Evolutionary conservation across 192 early-diverging fungal genomes (phyloP).

Genomic region (Coemansia sp.): DNA sequence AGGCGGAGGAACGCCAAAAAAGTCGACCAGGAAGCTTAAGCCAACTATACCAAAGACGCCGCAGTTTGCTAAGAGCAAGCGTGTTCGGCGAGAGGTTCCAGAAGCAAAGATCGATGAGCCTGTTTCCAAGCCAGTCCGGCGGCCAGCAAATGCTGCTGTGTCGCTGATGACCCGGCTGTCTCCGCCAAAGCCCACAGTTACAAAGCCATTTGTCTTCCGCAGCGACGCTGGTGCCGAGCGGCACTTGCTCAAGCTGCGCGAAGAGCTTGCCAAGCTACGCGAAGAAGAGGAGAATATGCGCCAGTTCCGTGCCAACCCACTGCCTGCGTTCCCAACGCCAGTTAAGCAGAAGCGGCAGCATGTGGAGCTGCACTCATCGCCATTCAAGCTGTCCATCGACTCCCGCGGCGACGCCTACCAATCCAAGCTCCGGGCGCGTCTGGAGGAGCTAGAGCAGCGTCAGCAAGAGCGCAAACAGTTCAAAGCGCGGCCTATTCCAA

Average conservation of each 20-base stretch:
- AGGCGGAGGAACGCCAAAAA: not conserved
- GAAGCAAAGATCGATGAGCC: conserved; percentile 1
- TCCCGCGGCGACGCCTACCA: conserved; percentile 54
- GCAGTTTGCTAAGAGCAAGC: conserved; percentile 48
- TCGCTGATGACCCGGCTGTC: conserved; percentile 4
- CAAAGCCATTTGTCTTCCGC: conserved; percentile 58
- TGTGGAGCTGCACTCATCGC: conserved; percentile 55
- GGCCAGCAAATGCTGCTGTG: not conserved
- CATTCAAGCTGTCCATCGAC: conserved; percentile 63
- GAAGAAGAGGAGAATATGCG: conserved; percentile 48
- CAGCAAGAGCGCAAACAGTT: conserved; percentile 52
- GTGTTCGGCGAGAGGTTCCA: conserved; percentile 19
- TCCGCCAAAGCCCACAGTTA: conserved; percentile 39
- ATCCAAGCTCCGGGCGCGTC: conserved; percentile 39
- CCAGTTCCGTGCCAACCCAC: conserved; percentile 58
- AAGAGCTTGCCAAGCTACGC: conserved; percentile 50
- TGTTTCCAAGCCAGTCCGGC: conserved; percentile 4
- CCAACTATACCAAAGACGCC: conserved; percentile 46
- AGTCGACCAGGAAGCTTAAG: conserved; percentile 13
- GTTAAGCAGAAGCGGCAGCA: conserved; percentile 40
- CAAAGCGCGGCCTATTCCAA: conserved; percentile 58
- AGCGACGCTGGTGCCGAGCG: conserved; percentile 61
- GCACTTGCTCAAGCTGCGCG: conserved; percentile 59
- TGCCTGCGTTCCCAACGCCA: conserved; percentile 57
- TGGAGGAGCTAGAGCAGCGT: conserved; percentile 52